phyloP scores from a whole-genome alignment of 2,329 filamentous ascomycete genomes.

The Hirsutella thompsonii region DNA sequence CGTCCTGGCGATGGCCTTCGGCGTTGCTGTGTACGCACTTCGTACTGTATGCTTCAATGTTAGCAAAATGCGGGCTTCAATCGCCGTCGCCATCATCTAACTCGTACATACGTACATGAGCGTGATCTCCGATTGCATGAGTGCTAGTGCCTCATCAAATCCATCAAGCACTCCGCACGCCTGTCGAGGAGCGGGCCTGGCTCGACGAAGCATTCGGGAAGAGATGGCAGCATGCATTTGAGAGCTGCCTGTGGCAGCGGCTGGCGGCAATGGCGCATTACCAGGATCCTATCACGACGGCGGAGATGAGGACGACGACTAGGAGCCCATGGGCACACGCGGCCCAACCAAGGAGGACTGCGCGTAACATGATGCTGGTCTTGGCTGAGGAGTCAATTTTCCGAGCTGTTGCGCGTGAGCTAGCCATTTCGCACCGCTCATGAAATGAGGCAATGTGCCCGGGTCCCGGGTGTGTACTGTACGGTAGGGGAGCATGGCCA shows the following conservation, averaged over 20 bases:
- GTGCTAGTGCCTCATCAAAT: too few species aligned
- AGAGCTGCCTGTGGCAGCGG: not conserved
- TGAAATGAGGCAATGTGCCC: constrained; percentile 2
- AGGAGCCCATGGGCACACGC: not conserved
- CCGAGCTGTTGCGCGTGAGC: constrained; percentile 1
- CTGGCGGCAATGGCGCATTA: constrained; percentile 1
- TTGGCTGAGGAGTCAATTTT: constrained; percentile 1
- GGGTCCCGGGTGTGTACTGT: not conserved
- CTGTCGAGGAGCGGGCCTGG: not conserved
- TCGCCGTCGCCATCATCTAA: too few species aligned
- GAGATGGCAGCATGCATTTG: not conserved
- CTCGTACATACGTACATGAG: too few species aligned
- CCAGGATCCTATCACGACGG: not conserved
- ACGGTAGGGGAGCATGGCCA: not conserved
- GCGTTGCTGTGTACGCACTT: too few species aligned
- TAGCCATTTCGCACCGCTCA: too few species aligned
- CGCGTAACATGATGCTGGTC: not conserved
- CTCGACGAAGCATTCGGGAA: not conserved
- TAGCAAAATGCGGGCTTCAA: too few species aligned
- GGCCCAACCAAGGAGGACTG: not conserved
- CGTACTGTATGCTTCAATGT: too few species aligned
- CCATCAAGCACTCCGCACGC: too few species aligned
- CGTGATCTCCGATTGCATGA: too few species aligned
- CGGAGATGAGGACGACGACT: constrained; percentile 4
- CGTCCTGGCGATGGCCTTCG: too few species aligned